A percentile compares a stretch with the other conserved stretches of the same genome.
Evolutionary conservation across 371 early-diverging fungal genomes (phyloP).

Genomic region (Mucor ambiguus): DNA sequence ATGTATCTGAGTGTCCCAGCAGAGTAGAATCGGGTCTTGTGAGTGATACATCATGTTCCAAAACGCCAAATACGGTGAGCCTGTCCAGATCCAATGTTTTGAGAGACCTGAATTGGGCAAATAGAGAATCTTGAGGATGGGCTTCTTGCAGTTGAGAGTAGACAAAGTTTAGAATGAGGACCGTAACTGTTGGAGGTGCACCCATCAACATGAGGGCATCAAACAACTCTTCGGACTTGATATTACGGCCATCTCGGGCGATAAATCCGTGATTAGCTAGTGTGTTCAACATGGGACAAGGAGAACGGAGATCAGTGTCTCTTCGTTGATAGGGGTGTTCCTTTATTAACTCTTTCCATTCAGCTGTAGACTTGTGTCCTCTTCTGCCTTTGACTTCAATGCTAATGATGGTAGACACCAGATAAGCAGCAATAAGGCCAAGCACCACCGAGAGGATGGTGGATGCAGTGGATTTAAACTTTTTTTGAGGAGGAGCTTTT

Average conservation of each 20-base stretch:
- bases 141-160: slow-evolving; percentile 22
- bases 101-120: slow-evolving; percentile 8
- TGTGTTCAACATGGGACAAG: slow-evolving; percentile 44
- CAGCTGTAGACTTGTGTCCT: slow-evolving; percentile 6
- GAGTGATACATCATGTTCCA: slow-evolving; percentile 48
- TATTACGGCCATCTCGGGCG: slow-evolving; percentile 33
- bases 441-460: slow-evolving; percentile 3
- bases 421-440: slow-evolving; percentile 7
- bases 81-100: slow-evolving; percentile 28
- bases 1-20: slow-evolving; percentile 12
- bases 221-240: slow-evolving; percentile 32
- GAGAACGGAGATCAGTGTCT: slow-evolving; percentile 27
- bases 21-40: slow-evolving; percentile 28
- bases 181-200: slow-evolving; percentile 18
- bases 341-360: slow-evolving; percentile 30
- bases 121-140: slow-evolving; percentile 7
- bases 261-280: slow-evolving; percentile 48
- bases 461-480: background rate
- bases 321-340: slow-evolving; percentile 29
- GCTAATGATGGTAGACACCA: slow-evolving; percentile 2
- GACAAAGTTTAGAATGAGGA: slow-evolving; percentile 9
- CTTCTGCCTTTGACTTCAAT: slow-evolving; percentile 19
- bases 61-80: slow-evolving; percentile 22
- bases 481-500: background rate
- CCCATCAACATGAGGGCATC: slow-evolving; percentile 22